Conservation (phyloP, 306 rosid species). For the Vigna hirtella region DNA sequence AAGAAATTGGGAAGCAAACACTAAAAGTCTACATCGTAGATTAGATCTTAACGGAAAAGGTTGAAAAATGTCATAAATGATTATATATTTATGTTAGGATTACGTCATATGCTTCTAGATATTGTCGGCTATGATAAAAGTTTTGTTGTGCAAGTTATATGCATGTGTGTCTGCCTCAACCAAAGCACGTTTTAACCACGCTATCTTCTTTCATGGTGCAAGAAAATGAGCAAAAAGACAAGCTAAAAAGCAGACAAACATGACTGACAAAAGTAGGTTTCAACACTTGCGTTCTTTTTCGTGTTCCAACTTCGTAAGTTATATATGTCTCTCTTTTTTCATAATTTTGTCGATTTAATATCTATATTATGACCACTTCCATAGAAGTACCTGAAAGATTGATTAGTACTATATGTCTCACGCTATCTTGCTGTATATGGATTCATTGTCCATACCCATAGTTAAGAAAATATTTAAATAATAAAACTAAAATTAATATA, state of each 20-base stretch:
- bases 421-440: neutral
- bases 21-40: neutral
- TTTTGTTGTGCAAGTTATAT: neutral
- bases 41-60: neutral
- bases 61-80: neutral
- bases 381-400: too few species aligned
- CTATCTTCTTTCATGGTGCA: neutral
- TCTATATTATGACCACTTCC: too few species aligned
- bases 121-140: neutral
- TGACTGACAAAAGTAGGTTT: slow-evolving; percentile 16
- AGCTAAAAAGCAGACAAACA: slow-evolving; percentile 4
- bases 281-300: neutral
- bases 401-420: too few species aligned
- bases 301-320: neutral
- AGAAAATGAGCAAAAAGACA: neutral
- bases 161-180: neutral
- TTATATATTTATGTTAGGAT: neutral
- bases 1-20: neutral
- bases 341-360: too few species aligned
- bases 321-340: neutral
- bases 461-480: neutral
- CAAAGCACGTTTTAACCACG: neutral
- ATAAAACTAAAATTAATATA: neutral
- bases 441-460: neutral
- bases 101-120: neutral